Evolutionary conservation across 495 filamentous ascomycete species (phyloP).

Genomic region (Choiromyces venosus): DNA sequence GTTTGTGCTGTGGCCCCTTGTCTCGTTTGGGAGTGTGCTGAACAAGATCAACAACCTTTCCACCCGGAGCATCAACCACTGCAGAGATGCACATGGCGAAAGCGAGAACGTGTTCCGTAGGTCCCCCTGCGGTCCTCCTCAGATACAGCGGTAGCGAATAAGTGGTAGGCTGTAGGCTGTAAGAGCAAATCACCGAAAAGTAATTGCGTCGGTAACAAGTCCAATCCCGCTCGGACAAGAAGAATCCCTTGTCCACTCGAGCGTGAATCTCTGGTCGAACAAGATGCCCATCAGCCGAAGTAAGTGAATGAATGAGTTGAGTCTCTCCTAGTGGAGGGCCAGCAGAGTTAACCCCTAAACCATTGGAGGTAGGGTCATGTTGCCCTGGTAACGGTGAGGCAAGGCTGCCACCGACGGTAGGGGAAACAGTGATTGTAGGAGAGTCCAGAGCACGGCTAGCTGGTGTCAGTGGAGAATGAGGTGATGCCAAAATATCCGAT

Average conservation of each 20-base stretch:
- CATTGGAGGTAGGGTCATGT: slow-evolving; percentile 40
- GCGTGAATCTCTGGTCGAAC: slow-evolving; percentile 74
- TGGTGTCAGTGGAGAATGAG: slow-evolving; percentile 39
- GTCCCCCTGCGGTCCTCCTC: slow-evolving; percentile 40
- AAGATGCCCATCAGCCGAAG: slow-evolving; percentile 53
- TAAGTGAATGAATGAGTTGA: slow-evolving; percentile 53
- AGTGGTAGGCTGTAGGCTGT: slow-evolving; percentile 56
- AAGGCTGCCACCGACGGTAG: slow-evolving; percentile 31
- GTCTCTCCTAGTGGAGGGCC: slow-evolving; percentile 46
- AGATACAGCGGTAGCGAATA: slow-evolving; percentile 49
- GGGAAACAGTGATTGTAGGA: slow-evolving; percentile 34
- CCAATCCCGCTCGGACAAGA: slow-evolving; percentile 79
- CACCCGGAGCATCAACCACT: slow-evolving; percentile 69
- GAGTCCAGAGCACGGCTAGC: slow-evolving; percentile 32
- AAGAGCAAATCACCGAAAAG: slow-evolving; percentile 81
- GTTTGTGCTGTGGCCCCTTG: slow-evolving; percentile 76
- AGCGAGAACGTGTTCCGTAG: slow-evolving; percentile 52
- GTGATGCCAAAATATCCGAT: slow-evolving; percentile 32
- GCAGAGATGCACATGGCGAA: slow-evolving; percentile 87
- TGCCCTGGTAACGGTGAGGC: slow-evolving; percentile 28
- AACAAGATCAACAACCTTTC: slow-evolving; percentile 77
- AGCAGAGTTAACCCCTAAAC: slow-evolving; percentile 31
- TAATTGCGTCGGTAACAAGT: slow-evolving; percentile 96
- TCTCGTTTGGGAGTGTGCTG: slow-evolving; percentile 95
- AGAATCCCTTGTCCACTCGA: slow-evolving; percentile 90